Evolutionary conservation across 2,329 filamentous ascomycete species (phyloP).

Genomic region (Biscogniauxia sp.): DNA sequence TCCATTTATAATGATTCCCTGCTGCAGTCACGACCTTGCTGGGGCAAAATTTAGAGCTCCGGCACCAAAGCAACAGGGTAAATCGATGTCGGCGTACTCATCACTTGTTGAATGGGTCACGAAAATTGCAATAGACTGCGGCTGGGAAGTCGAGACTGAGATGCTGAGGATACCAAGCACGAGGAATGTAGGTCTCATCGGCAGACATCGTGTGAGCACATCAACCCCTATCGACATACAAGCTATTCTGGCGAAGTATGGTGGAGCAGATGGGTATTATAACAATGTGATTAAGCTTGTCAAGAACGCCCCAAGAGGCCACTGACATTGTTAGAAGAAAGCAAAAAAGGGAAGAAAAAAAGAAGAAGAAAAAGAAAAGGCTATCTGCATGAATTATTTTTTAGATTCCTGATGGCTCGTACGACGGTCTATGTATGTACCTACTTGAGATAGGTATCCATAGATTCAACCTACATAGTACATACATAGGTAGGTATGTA

Average conservation of each 20-base stretch:
- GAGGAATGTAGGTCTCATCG: conserved; percentile 78
- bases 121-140: conserved; percentile 66
- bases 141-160: conserved; percentile 76
- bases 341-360: too few species aligned
- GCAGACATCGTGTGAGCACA: conserved; percentile 46
- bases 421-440: background rate
- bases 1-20: conserved; percentile 90
- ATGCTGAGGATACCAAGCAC: conserved; percentile 91
- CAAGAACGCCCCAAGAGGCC: conserved; percentile 41
- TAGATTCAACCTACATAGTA: background rate
- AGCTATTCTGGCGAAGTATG: conserved; percentile 48
- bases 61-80: conserved; percentile 48
- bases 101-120: conserved; percentile 78
- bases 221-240: conserved; percentile 38
- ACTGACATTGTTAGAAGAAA: conserved; percentile 28
- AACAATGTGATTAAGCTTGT: conserved; percentile 63
- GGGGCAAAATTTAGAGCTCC: conserved; percentile 72
- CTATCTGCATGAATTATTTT: background rate
- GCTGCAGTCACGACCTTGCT: conserved; percentile 84
- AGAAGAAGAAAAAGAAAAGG: too few species aligned
- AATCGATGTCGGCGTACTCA: conserved; percentile 70
- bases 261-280: conserved; percentile 55
- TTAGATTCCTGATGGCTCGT: too few species aligned
- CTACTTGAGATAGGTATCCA: too few species aligned
- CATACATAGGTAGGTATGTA: conserved; percentile 10